Percentiles rank a stretch among this genome's conserved stretches.
These are phyloP conservation scores for Gossypium sturtianum DNA, from an alignment of 345 rosid species.

Conservation along the genomic window DNA sequence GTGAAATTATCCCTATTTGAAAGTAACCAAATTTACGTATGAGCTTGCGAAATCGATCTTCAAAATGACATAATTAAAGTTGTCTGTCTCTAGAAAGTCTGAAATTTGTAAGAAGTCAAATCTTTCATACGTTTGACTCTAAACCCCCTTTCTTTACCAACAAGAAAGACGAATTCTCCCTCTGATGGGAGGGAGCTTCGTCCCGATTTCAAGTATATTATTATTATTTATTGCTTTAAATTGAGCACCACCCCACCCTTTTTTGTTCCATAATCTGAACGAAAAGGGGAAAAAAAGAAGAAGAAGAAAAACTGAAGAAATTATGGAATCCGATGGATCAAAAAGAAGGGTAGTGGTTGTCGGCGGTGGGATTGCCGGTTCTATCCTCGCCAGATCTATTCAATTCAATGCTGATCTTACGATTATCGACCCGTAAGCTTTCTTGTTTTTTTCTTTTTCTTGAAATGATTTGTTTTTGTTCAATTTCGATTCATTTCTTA, in stretches of 20 bases:
- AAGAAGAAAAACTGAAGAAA: background rate
- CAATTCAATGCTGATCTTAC: constrained; percentile 58
- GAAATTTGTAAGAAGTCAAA: background rate
- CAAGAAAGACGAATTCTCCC: background rate
- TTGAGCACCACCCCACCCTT: background rate
- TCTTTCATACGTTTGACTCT: background rate
- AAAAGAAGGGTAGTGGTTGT: constrained; percentile 43
- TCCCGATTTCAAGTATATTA: background rate
- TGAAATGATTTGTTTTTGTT: background rate
- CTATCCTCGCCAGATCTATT: constrained; percentile 42
- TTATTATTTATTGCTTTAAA: background rate
- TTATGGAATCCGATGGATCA: constrained; percentile 17
- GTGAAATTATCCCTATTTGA: too few species aligned
- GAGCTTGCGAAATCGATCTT: too few species aligned
- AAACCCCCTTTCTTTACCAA: background rate
- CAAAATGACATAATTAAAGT: background rate
- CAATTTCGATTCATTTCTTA: background rate
- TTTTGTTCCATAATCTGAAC: background rate
- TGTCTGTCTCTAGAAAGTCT: background rate
- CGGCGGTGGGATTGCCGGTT: constrained; percentile 67
- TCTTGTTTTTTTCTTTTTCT: background rate
- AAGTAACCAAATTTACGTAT: too few species aligned
- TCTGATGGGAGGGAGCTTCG: background rate
- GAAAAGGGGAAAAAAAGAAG: background rate
- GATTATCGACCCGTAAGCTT: constrained; percentile 59